Conservation (phyloP, 345 rosid genomes). For the Acer saccharum region DNA sequence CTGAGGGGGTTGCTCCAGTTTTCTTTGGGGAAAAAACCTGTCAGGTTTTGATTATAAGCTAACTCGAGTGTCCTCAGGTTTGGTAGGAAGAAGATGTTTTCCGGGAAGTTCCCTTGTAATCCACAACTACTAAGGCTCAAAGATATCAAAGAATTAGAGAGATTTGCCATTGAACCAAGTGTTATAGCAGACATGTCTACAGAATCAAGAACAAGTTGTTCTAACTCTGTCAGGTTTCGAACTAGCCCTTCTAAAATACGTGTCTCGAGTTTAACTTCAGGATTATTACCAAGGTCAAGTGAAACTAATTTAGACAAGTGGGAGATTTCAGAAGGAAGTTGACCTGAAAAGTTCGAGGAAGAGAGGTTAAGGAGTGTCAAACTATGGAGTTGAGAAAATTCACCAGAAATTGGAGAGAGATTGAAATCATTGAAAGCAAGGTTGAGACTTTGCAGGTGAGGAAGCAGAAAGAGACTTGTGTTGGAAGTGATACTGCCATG, state of each 20-base stretch:
- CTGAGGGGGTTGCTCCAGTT: conserved; percentile 21
- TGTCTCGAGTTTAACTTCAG: not conserved
- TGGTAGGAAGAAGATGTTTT: not conserved
- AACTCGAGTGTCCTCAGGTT: conserved; percentile 1
- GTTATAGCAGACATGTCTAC: not conserved
- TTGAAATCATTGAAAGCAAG: conserved; percentile 33
- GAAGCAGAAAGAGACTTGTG: conserved; percentile 24
- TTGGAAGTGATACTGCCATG: conserved; percentile 11
- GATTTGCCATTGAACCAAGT: not conserved
- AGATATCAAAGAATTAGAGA: conserved; percentile 6
- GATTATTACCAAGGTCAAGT: conserved; percentile 11
- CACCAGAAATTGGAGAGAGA: not conserved
- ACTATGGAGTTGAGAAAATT: not conserved
- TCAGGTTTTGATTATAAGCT: not conserved
- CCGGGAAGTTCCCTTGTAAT: conserved; percentile 23
- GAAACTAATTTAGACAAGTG: conserved; percentile 14
- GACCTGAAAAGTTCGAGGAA: not conserved
- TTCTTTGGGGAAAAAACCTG: conserved; percentile 4
- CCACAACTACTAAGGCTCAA: not conserved
- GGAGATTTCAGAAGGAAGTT: conserved; percentile 21
- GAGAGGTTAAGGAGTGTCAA: conserved; percentile 22
- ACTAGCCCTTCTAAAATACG: not conserved
- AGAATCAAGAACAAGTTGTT: not conserved
- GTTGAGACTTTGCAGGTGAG: conserved; percentile 26
- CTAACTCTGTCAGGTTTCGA: not conserved